These are phyloP conservation scores for Suaeda aralocaspica DNA, from an alignment of 148 eudicot species.

Conservation along the genomic window DNA sequence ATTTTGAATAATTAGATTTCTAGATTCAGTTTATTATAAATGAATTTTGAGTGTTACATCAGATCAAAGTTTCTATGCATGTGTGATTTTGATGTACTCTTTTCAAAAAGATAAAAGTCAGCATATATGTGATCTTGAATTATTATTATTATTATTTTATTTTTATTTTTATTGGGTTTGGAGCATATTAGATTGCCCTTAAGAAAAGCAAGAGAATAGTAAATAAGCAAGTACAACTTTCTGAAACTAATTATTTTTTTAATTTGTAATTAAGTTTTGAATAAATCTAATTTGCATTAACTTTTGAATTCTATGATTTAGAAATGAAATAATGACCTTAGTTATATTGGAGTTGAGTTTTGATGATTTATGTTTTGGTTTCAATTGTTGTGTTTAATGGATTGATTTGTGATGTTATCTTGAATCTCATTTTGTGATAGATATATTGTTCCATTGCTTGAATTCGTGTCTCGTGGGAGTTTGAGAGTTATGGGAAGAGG, in stretches of 20 bases:
- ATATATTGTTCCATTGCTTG: conserved; percentile 22
- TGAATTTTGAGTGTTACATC: neutral
- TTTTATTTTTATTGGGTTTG: no score
- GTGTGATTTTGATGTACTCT: conserved; percentile 14
- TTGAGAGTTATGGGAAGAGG: conserved; percentile 63
- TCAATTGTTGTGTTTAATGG: neutral
- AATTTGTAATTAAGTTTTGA: neutral
- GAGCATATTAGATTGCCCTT: neutral
- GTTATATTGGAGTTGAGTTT: conserved; percentile 2
- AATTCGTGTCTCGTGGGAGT: conserved; percentile 5
- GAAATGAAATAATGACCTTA: neutral
- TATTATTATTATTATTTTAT: no score
- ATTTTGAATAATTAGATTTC: neutral
- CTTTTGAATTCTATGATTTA: neutral
- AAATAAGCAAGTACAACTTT: no score
- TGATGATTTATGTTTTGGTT: neutral
- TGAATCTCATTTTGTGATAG: conserved; percentile 15
- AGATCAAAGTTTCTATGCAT: neutral
- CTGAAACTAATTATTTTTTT: neutral
- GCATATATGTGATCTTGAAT: conserved; percentile 5
- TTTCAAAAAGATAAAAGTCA: neutral
- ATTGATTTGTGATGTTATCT: neutral
- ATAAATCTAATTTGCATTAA: neutral
- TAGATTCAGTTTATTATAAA: neutral
- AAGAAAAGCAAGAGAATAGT: neutral